Percentiles rank a stretch among this genome's conserved stretches.
These are phyloP conservation scores for Inga oerstediana DNA, from an alignment of 306 rosid genomes.

Conservation along the genomic window DNA sequence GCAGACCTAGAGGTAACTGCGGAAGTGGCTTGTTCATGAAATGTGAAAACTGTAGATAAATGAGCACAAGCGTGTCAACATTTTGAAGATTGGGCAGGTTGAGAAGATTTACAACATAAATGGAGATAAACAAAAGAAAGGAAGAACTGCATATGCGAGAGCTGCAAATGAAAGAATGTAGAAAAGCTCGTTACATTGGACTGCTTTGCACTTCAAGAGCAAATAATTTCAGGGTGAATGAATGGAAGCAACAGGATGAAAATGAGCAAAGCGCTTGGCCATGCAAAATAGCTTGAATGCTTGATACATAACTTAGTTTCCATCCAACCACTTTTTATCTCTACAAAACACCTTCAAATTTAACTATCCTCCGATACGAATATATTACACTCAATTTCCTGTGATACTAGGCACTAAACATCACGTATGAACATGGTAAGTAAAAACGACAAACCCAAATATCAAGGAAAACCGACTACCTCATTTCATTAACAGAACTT, in stretches of 20 bases:
- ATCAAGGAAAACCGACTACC: not conserved
- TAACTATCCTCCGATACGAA: not conserved
- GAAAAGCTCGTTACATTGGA: not conserved
- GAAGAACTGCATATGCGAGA: not conserved
- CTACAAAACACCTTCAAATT: slow-evolving; percentile 11
- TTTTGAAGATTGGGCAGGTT: not conserved
- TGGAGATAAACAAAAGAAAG: not conserved
- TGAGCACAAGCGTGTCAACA: slow-evolving; percentile 8
- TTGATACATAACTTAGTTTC: slow-evolving; percentile 20
- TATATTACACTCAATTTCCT: not conserved
- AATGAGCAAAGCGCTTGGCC: slow-evolving; percentile 22
- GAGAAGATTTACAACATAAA: not conserved
- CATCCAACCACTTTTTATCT: slow-evolving; percentile 3
- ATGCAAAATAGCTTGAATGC: not conserved
- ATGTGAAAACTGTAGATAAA: slow-evolving; percentile 54
- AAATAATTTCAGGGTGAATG: not conserved
- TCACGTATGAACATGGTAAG: not conserved
- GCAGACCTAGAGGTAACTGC: slow-evolving; percentile 49
- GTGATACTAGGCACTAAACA: not conserved
- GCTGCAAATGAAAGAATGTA: not conserved
- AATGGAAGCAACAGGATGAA: not conserved
- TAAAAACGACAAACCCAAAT: slow-evolving; percentile 7
- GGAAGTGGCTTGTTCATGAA: slow-evolving; percentile 62
- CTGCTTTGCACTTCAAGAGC: not conserved
- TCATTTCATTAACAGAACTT: not conserved